Base-by-base conservation (phyloP, 2,329 filamentous ascomycete genomes). In the Stagonosporopsis tanaceti region DNA sequence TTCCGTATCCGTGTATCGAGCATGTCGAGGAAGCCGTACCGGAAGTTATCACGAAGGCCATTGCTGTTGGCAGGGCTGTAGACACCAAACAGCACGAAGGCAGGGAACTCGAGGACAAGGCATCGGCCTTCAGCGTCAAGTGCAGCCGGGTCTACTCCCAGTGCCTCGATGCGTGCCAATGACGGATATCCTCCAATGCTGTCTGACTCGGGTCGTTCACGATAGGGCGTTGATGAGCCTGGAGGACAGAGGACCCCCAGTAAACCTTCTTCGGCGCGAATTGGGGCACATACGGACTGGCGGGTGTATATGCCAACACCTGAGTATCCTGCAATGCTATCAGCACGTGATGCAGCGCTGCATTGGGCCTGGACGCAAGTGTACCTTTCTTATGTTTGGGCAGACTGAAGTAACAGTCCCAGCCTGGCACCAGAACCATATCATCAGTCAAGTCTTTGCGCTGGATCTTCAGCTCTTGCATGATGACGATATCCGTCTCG, bases 391-490 rank as follows among this genome's bases (percentile, higher is more conserved):
- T 98, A 72, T 96, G 85, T 73, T 89, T 92, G 0, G 95, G 95
- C 24, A 99, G 81, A 73, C 93, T 97, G 78, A 97, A 97, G 78
- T 89, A 97, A 63, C 93, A 93, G 74, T 99, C 95, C 94, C 94
- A 99, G 12, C 95, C 95, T 0, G 91, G 88, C 0, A 98, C 87
- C 32, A 98, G 81, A 9, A 98, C 93, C 92, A 98, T 98, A 67
- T 98, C 95, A 82, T 98, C 95, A 38, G 83, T 85, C 1, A 99
- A 81, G 66, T 97, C 93, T 73, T 97, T 97, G 55, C 90, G 85
- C 73, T 98, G 95, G 38, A 98, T 97, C 78, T 98, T 99, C 40
- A 92, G 89, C 77, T 98, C 95, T 76, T 99, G 95, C 81, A 98
- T 93, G 57, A 97, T 84, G 17, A 98, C 87, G 62, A 99, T 95